Evolutionary conservation across 2,329 filamentous ascomycete genomes (phyloP).

Genomic region (Ilyonectria destructans): DNA sequence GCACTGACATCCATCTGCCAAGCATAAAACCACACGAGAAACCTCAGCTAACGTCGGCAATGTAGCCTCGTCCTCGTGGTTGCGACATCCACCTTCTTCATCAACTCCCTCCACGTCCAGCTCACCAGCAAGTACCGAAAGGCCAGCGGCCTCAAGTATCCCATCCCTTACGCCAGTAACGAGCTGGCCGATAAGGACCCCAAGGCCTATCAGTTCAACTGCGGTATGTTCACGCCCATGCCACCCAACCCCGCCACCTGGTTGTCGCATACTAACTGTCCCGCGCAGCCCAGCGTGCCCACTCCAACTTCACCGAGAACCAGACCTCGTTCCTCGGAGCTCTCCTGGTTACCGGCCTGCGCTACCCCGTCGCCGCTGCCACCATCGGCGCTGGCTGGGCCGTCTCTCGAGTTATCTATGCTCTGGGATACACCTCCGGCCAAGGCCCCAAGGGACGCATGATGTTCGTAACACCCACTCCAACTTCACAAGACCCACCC

Average conservation of each 20-base stretch:
- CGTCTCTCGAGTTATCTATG: conserved; percentile 68
- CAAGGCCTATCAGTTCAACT: conserved; percentile 74
- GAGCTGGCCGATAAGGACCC: conserved; percentile 70
- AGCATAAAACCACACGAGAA: neutral
- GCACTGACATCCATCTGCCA: neutral
- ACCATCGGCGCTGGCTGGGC: conserved; percentile 68
- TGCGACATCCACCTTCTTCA: conserved; percentile 71
- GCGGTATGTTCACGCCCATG: conserved; percentile 58
- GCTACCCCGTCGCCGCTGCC: conserved; percentile 67
- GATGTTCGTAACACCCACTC: conserved; percentile 50
- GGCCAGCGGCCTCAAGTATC: conserved; percentile 70
- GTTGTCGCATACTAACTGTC: conserved; percentile 26
- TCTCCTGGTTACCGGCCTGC: conserved; percentile 71
- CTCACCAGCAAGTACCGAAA: conserved; percentile 68
- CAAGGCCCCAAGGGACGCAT: conserved; percentile 63
- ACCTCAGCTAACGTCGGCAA: neutral
- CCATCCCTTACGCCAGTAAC: conserved; percentile 69
- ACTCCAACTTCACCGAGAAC: conserved; percentile 77
- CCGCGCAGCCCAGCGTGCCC: conserved; percentile 69
- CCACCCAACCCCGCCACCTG: neutral
- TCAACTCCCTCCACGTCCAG: conserved; percentile 69
- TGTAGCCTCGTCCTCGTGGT: conserved; percentile 75
- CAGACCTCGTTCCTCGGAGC: conserved; percentile 67
- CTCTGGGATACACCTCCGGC: conserved; percentile 67
- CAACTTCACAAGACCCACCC: conserved; percentile 4